These are phyloP conservation scores for Hyphodiscus sp. DNA, from an alignment of 2,329 filamentous ascomycete species.

Conservation along the genomic window DNA sequence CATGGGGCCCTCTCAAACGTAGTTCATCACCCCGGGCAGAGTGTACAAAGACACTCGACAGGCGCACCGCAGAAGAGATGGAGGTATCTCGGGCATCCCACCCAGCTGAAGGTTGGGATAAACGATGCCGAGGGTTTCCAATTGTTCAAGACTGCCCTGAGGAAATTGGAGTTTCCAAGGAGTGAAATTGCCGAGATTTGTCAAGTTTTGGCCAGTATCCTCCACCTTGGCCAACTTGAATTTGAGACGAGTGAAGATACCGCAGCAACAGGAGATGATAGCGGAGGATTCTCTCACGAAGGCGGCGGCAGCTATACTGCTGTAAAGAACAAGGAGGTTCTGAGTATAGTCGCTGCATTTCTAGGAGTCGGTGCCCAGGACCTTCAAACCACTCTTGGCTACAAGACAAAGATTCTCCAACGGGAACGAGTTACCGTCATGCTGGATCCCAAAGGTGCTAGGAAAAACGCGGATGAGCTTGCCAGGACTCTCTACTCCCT, in stretches of 20 bases:
- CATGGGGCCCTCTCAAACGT: constrained; percentile 40
- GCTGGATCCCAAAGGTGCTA: constrained; percentile 86
- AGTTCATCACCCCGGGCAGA: constrained; percentile 31
- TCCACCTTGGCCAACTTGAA: constrained; percentile 97
- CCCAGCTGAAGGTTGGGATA: constrained; percentile 93
- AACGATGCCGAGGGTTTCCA: constrained; percentile 95
- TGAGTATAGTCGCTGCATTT: constrained; percentile 87
- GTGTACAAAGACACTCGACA: constrained; percentile 39
- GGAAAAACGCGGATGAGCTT: constrained; percentile 87
- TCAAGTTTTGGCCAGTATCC: constrained; percentile 84
- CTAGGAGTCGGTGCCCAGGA: constrained; percentile 76
- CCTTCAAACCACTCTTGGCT: constrained; percentile 81
- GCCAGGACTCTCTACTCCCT: constrained; percentile 90
- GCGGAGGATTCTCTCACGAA: constrained; percentile 93
- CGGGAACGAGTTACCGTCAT: constrained; percentile 97
- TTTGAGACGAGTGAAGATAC: constrained; percentile 81
- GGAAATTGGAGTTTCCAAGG: constrained; percentile 89
- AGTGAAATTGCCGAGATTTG: constrained; percentile 95
- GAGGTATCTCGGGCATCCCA: constrained; percentile 94
- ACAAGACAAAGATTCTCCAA: constrained; percentile 95
- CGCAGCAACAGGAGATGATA: constrained; percentile 75
- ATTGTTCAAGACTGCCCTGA: constrained; percentile 91
- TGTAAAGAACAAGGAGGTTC: constrained; percentile 88
- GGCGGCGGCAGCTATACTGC: constrained; percentile 79
- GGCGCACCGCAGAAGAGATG: constrained; percentile 64